Evolutionary conservation across 2,329 filamentous ascomycete species (phyloP).

Genomic region (Pezicula neosporulosa): DNA sequence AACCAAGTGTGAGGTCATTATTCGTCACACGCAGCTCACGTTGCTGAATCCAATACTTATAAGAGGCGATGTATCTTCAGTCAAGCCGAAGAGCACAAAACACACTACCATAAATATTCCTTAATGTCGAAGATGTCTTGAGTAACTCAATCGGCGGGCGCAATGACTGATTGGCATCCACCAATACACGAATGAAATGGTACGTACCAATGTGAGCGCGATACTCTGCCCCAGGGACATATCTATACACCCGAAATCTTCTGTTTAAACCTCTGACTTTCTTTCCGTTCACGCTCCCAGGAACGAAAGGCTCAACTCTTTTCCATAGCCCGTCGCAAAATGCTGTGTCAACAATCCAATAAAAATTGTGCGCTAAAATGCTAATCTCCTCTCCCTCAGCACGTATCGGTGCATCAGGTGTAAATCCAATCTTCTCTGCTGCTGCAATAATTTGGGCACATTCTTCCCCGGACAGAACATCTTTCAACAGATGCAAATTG

Average conservation of each 20-base stretch:
- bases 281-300: slow-evolving; percentile 50
- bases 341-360: slow-evolving; percentile 63
- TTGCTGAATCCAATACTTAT: not conserved
- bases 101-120: no score
- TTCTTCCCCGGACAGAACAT: slow-evolving; percentile 58
- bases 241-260: slow-evolving; percentile 68
- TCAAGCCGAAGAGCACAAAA: no score
- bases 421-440: slow-evolving; percentile 61
- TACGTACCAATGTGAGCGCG: slow-evolving; percentile 57
- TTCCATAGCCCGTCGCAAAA: slow-evolving; percentile 64
- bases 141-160: no score
- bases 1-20: not conserved
- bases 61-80: not conserved
- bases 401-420: slow-evolving; percentile 64
- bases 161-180: no score
- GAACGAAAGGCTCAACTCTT: slow-evolving; percentile 56
- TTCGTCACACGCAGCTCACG: no score
- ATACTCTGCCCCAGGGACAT: slow-evolving; percentile 71
- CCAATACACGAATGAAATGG: not conserved
- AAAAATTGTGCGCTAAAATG: slow-evolving; percentile 69
- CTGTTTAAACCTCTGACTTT: slow-evolving; percentile 62
- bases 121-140: no score
- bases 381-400: slow-evolving; percentile 59
- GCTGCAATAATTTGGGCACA: slow-evolving; percentile 65
- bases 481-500: slow-evolving; percentile 54